These are phyloP conservation scores for Candida ipomoeae DNA, from an alignment of 805 yeast genomes.

Conservation along the genomic window DNA sequence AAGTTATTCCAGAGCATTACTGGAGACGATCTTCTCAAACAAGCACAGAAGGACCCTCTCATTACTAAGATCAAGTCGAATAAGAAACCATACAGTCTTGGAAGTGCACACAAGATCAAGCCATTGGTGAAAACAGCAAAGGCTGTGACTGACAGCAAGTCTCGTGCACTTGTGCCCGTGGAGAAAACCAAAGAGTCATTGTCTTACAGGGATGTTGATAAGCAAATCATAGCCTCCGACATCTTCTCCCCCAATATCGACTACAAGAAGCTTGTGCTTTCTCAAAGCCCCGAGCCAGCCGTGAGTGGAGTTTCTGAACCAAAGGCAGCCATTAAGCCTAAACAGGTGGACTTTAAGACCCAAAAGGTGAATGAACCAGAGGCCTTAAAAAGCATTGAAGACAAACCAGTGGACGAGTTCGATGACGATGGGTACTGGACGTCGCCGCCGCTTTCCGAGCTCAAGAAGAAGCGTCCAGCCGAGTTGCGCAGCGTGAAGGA, in stretches of 20 bases:
- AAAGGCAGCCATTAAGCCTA: slow-evolving; percentile 15
- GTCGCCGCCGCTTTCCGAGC: slow-evolving; percentile 66
- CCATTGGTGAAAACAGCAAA: slow-evolving; percentile 41
- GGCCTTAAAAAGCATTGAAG: slow-evolving; percentile 14
- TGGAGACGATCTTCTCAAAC: slow-evolving; percentile 21
- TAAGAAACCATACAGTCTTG: slow-evolving; percentile 58
- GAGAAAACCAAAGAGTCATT: neutral
- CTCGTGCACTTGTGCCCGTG: neutral
- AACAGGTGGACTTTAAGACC: slow-evolving; percentile 32
- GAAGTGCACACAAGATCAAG: slow-evolving; percentile 54
- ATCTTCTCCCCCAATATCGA: slow-evolving; percentile 62
- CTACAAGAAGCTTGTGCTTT: slow-evolving; percentile 50
- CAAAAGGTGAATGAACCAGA: slow-evolving; percentile 7
- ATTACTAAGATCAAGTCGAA: slow-evolving; percentile 19
- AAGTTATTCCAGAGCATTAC: slow-evolving; percentile 56
- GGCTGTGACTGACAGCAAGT: neutral
- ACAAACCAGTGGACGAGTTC: slow-evolving; percentile 27
- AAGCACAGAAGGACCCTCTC: slow-evolving; percentile 26
- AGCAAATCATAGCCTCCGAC: slow-evolving; percentile 65
- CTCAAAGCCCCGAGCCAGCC: slow-evolving; percentile 7
- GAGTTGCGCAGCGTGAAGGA: slow-evolving; percentile 61
- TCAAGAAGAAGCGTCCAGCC: slow-evolving; percentile 54
- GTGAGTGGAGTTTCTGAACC: slow-evolving; percentile 5
- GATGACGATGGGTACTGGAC: slow-evolving; percentile 83
- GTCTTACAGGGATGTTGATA: slow-evolving; percentile 46